A percentile compares a stretch with the other conserved stretches of the same genome.
Conservation (phyloP, 1,284 basidiomycete genomes). For the Veloporphyrellus conicus region DNA sequence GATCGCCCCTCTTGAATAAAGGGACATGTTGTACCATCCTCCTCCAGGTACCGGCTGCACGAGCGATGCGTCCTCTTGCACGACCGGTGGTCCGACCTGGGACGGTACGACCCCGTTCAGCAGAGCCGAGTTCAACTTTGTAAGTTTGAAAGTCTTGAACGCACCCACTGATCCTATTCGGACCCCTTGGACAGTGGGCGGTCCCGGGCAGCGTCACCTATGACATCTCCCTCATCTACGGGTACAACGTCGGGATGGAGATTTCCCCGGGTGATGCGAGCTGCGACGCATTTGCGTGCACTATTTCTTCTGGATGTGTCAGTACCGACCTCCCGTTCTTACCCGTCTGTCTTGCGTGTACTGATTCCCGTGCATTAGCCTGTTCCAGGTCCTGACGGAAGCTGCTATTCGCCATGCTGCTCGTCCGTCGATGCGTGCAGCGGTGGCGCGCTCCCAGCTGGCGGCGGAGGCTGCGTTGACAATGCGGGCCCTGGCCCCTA, state of each 20-base stretch:
- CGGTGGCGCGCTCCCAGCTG: conserved; percentile 26
- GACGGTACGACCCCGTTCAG: conserved; percentile 24
- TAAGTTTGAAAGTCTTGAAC: no score
- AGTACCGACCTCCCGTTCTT: conserved; percentile 7
- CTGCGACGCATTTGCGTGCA: conserved; percentile 32
- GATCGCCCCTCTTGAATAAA: background rate
- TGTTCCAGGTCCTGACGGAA: conserved; percentile 24
- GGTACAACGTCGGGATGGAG: conserved; percentile 37
- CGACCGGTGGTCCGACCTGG: conserved; percentile 27
- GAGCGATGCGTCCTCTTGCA: conserved; percentile 13
- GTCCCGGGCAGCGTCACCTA: conserved; percentile 32
- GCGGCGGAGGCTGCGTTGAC: conserved; percentile 29
- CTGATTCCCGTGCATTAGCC: conserved; percentile 21
- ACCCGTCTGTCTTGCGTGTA: no score
- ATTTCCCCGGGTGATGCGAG: conserved; percentile 29
- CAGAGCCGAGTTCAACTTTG: conserved; percentile 25
- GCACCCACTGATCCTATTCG: no score
- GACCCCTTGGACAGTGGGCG: conserved; percentile 7
- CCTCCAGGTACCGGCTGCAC: conserved; percentile 23
- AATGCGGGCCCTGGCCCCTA: conserved; percentile 31
- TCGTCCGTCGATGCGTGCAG: conserved; percentile 23
- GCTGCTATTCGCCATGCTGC: conserved; percentile 32
- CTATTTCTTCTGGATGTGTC: conserved; percentile 27
- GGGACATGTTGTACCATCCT: no score
- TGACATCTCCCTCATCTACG: conserved; percentile 37